A percentile compares a stretch with the other conserved stretches of the same genome.
These are phyloP conservation scores for Ophiostoma quercus DNA, from an alignment of 2,329 filamentous ascomycete genomes.

Conservation along the genomic window DNA sequence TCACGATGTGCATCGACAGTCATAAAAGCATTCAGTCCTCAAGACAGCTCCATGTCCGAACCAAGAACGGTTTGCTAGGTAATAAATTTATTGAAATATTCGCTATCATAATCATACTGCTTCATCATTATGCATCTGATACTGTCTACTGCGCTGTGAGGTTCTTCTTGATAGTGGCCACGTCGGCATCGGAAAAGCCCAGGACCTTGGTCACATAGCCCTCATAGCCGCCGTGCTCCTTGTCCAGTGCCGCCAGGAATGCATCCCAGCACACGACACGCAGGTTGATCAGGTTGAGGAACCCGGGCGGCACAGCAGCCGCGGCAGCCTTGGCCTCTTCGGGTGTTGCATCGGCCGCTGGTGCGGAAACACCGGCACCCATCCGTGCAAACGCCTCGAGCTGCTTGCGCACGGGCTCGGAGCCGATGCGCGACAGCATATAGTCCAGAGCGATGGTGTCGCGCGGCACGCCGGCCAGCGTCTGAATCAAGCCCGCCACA, in stretches of 20 bases:
- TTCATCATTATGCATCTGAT: background rate
- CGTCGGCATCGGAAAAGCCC: conserved; percentile 43
- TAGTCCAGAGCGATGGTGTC: conserved; percentile 46
- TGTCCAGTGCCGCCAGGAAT: conserved; percentile 42
- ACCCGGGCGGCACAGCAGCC: conserved; percentile 40
- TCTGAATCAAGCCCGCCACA: conserved; percentile 46
- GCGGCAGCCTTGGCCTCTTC: conserved; percentile 25
- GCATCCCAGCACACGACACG: conserved; percentile 42
- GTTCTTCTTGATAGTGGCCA: conserved; percentile 45
- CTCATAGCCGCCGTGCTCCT: conserved; percentile 44
- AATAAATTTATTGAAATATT: background rate
- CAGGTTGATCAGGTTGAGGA: conserved; percentile 45
- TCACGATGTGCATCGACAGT: too few species aligned
- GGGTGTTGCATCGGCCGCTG: background rate
- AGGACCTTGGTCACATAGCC: conserved; percentile 44
- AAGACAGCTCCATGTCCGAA: too few species aligned
- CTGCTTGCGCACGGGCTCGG: conserved; percentile 46
- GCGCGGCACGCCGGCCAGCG: conserved; percentile 43
- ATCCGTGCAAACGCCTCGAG: conserved; percentile 42
- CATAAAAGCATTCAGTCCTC: too few species aligned
- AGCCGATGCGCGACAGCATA: conserved; percentile 50
- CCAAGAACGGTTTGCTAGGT: too few species aligned
- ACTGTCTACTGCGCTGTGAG: conserved; percentile 30
- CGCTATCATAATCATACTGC: background rate
- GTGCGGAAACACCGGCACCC: conserved; percentile 32